Base-by-base conservation (phyloP, 2,329 filamentous ascomycete species). In the Fusarium nelsonii region DNA sequence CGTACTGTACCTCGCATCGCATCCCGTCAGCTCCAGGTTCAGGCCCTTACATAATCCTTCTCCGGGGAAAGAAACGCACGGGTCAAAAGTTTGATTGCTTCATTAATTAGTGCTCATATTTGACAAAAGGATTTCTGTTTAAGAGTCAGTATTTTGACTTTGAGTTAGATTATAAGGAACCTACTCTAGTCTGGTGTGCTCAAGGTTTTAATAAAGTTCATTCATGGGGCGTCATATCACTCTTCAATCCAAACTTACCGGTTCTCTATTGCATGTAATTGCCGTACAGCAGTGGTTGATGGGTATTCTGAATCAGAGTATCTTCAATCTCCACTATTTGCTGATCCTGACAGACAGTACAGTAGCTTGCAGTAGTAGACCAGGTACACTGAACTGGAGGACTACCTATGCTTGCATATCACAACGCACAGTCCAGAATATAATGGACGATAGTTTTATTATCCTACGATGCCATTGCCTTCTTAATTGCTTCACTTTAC, bases 181-280 rank as follows among this genome's bases (percentile, higher is more conserved):
- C 23, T 23, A 6, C 10, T 30, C 30, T 30, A 9, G 14, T n/a
- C 7, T 39, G 8, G 12, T 45, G 11, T 20, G 32, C 23, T 23
- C 23, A 58, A 11, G 28, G 8, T 11, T 16, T n/a, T n/a, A n/a
- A n/a, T n/a, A 8, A 40, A 15, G 15, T 11, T 8, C 23, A 16
- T 34, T 12, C 16, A 15, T 11, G 34, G 26, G 41, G 39, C 14
- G 32, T 15, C n/a, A 18, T 43, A 48, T 56, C 43, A 48, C 36
- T 34, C 34, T 44, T 32, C 12, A n/a, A 30, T 65, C 65, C 51
- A 65, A 65, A 45, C 62, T 65, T 65, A 65, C 48, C 30, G 20
- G 28, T 20, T 20, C 34, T 48, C 20, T 40, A 37, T 59, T 48
- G 33, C 8, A 20, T 28, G 36, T 16, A 32, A 30, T 23, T 37